Base-by-base conservation (phyloP, 2,329 filamentous ascomycete species). In the Aspergillaceae sp. region DNA sequence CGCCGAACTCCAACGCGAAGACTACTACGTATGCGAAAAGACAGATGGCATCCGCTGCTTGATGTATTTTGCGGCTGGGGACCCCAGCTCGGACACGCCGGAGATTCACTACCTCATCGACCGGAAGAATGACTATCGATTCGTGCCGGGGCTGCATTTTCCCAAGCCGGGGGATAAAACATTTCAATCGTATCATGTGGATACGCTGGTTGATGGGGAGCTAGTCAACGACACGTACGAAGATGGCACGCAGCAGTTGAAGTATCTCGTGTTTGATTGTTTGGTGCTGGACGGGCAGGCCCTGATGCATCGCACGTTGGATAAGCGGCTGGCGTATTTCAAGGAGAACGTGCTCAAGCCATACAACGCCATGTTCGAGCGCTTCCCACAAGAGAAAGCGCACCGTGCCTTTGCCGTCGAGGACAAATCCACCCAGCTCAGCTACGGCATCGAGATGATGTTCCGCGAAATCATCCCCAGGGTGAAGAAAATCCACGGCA, bases 11-110 rank as follows among this genome's bases (percentile, higher is more conserved):
- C 81, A 84, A 51, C 76, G 77, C 48, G 76, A 86, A 61, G 92
- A 97, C 68, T 98, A 97, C 73, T 98, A 90, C 64, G 86, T 98
- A 53, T 96, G 91, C 74, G 92, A 98, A 70, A 98, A 98, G 73
- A 95, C 91, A 1, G 92, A 98, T 63, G 92, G 92, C 45, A 87
- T 97, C 52, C 83, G 92, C 52, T 96, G 94, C 66, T 79, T 98
- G n/a, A 79, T 98, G 53, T 97, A 94, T 73, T 82, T 92, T 54
- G 88, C 87, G 43, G 62, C 64, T 46, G 67, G 66, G 4, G 69
- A 72, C 34, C 61, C 63, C 19, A 66, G 73, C 5, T 83, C 84
- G 61, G 72, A 74, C 27, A 76, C 82, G 37, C 64, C 72, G 4
- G 88, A 94, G 63, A 78, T 83, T 27, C 86, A 92, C 62, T 96